Evolutionary conservation across 148 eudicot species (phyloP).

Genomic region (Nepenthes mirabilis): DNA sequence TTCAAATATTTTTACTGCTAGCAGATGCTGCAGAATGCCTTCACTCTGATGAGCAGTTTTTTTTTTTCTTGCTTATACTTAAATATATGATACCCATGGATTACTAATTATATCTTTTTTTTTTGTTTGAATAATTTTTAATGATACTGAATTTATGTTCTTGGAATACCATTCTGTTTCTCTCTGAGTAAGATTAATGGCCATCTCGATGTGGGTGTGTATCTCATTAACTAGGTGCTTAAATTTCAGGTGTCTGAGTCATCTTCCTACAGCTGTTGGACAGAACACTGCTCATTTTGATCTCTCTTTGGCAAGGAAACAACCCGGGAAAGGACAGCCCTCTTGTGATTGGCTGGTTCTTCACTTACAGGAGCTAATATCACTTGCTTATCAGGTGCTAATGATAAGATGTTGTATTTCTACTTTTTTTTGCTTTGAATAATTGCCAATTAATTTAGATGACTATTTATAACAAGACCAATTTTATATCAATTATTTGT

Average conservation of each 20-base stretch:
- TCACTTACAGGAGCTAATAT: constrained; percentile 81
- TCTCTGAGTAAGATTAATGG: too few species aligned
- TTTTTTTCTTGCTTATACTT: too few species aligned
- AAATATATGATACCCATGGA: too few species aligned
- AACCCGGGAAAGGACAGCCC: constrained; percentile 26
- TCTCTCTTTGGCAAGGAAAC: constrained; percentile 60
- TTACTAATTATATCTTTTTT: too few species aligned
- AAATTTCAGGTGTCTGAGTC: constrained; percentile 74
- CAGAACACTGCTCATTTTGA: constrained; percentile 80
- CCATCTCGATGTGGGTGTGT: neutral
- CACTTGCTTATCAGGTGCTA: constrained; percentile 95
- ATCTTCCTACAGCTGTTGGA: constrained; percentile 85
- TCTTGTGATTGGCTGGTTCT: constrained; percentile 80
- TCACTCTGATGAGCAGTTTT: too few species aligned
- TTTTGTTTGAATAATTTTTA: too few species aligned
- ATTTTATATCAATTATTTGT: constrained; percentile 7
- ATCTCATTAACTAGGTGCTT: constrained; percentile 1
- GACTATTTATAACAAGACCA: constrained; percentile 2
- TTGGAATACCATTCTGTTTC: neutral
- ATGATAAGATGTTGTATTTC: neutral
- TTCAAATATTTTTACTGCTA: too few species aligned
- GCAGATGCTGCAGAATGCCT: too few species aligned
- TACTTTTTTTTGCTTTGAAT: constrained; percentile 3
- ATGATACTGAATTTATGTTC: neutral
- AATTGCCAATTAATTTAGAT: constrained; percentile 5